These are phyloP conservation scores for Fomitiporia mediterranea DNA, from an alignment of 1,284 basidiomycete species.

Conservation along the genomic window DNA sequence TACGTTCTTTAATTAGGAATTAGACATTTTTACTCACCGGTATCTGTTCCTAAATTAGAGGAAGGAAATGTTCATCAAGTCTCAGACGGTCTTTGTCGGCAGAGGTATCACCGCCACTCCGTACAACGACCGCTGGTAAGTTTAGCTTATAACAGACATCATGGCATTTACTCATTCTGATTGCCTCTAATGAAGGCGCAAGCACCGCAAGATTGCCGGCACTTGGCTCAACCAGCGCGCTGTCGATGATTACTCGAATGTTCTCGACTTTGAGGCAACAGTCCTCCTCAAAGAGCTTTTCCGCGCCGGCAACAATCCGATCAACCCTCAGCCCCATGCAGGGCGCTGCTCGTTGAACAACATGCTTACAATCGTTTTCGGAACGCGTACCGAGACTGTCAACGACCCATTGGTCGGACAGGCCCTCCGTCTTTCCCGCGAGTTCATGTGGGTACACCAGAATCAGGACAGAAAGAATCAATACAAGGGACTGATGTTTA, in stretches of 20 bases:
- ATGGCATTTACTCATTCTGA: background rate
- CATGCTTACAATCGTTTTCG: slow-evolving; percentile 36
- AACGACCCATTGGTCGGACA: slow-evolving; percentile 31
- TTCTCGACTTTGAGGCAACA: slow-evolving; percentile 35
- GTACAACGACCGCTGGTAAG: slow-evolving; percentile 38
- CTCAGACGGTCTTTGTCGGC: slow-evolving; percentile 35
- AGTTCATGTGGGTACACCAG: slow-evolving; percentile 32
- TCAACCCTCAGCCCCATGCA: slow-evolving; percentile 35
- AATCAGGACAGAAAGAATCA: background rate
- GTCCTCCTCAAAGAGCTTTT: slow-evolving; percentile 34
- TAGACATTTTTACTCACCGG: background rate
- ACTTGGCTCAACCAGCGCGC: slow-evolving; percentile 31
- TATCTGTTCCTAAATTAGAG: slow-evolving; percentile 20
- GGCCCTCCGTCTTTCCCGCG: slow-evolving; percentile 31
- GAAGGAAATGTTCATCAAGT: slow-evolving; percentile 40
- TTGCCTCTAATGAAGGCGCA: slow-evolving; percentile 29
- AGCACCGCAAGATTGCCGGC: slow-evolving; percentile 37
- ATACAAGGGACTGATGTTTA: slow-evolving; percentile 21
- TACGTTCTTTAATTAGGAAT: background rate
- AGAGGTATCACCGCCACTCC: slow-evolving; percentile 39
- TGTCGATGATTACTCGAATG: slow-evolving; percentile 30
- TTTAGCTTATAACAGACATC: background rate
- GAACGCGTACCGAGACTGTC: slow-evolving; percentile 31
- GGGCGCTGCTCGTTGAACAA: slow-evolving; percentile 34
- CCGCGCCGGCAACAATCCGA: slow-evolving; percentile 29